Conservation (phyloP, 1,284 basidiomycete species). For the Ganoderma leucocontextum region DNA sequence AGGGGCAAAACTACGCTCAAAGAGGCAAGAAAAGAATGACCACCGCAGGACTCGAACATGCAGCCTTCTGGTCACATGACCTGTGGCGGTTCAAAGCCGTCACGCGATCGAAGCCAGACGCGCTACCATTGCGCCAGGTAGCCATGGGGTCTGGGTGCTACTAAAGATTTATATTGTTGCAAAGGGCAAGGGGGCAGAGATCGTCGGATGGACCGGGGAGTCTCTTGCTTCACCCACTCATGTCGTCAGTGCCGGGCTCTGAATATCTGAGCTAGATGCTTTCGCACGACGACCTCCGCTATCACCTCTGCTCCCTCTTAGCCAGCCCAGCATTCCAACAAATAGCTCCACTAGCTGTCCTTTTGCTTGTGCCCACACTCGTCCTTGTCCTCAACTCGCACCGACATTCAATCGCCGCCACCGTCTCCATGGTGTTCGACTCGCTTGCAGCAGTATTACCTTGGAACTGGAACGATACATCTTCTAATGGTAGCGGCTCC, state of each 20-base stretch:
- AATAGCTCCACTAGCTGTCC: constrained; percentile 60
- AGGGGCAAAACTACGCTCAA: background rate
- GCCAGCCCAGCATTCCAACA: constrained; percentile 48
- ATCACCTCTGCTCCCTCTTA: constrained; percentile 37
- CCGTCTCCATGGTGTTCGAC: constrained; percentile 64
- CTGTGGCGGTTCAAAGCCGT: background rate
- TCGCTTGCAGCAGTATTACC: constrained; percentile 57
- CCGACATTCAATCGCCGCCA: constrained; percentile 45
- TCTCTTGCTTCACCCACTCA: constrained; percentile 22
- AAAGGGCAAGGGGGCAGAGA: too few species aligned
- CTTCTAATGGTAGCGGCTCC: constrained; percentile 39
- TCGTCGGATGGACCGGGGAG: background rate
- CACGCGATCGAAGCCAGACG: constrained; percentile 84
- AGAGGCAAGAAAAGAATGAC: constrained; percentile 58
- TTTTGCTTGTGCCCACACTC: constrained; percentile 62
- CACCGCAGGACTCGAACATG: constrained; percentile 91
- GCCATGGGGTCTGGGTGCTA: constrained; percentile 44
- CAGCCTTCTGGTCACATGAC: constrained; percentile 74
- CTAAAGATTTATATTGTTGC: background rate
- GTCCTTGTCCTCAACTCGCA: constrained; percentile 50
- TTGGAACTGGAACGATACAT: constrained; percentile 63
- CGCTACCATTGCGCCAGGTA: constrained; percentile 86
- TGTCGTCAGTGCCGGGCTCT: constrained; percentile 31
- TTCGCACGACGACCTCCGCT: constrained; percentile 41
- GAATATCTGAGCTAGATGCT: constrained; percentile 42